Evolutionary conservation across 495 filamentous ascomycete species (phyloP).

Genomic region (Schizothecium vesticola): DNA sequence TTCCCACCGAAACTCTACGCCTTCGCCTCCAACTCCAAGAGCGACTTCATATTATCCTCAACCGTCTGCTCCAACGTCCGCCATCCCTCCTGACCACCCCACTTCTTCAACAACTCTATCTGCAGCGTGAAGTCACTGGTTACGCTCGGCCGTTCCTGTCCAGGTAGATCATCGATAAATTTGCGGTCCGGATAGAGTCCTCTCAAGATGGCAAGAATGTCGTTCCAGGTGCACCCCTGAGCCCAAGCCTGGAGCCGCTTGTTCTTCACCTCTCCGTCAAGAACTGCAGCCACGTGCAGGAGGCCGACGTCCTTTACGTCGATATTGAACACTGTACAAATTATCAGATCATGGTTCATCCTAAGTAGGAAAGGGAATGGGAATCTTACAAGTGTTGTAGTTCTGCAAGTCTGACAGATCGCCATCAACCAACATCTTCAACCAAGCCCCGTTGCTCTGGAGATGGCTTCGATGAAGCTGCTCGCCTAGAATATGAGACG

Average conservation of each 20-base stretch:
- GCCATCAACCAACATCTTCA: constrained; percentile 25
- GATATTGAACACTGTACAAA: constrained; percentile 39
- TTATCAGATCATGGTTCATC: no score
- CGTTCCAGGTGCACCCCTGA: constrained; percentile 32
- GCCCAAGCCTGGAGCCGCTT: constrained; percentile 47
- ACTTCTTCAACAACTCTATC: constrained; percentile 28
- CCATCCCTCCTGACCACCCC: constrained; percentile 20
- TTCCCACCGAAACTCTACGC: no score
- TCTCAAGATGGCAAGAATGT: constrained; percentile 30
- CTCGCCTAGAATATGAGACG: constrained; percentile 35
- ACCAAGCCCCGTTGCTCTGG: constrained; percentile 15
- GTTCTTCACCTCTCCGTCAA: constrained; percentile 35
- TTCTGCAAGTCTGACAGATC: constrained; percentile 1
- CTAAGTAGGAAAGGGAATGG: no score
- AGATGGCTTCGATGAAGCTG: constrained; percentile 28
- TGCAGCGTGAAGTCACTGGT: constrained; percentile 24
- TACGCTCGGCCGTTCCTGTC: constrained; percentile 19
- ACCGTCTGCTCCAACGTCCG: constrained; percentile 10
- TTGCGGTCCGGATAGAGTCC: constrained; percentile 23
- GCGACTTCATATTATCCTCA: constrained; percentile 1
- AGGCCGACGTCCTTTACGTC: constrained; percentile 47
- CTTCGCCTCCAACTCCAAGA: no score
- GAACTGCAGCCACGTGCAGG: constrained; percentile 44
- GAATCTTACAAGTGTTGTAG: constrained; percentile 15
- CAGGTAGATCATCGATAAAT: constrained; percentile 8